Base-by-base conservation (phyloP, 768 basidiomycete genomes). In the Termitomyces sp. region DNA sequence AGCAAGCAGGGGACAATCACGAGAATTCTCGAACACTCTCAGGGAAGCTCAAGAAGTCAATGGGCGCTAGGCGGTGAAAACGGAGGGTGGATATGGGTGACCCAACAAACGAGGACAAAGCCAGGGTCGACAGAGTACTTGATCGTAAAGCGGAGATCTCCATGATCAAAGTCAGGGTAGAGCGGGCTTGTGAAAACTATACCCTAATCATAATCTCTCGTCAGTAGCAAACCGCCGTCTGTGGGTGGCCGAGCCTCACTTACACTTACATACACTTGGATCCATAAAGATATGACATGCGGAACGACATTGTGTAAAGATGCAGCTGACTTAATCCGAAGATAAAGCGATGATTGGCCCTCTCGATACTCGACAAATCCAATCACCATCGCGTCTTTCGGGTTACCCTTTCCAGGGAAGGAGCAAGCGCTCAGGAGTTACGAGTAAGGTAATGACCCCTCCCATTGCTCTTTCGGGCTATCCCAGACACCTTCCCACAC, bases 331-430 rank as follows among this genome's bases (percentile, higher is more conserved):
- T 32, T 7, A 1, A 4, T 7, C 45, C 26, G 51, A 48, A 45
- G 42, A 53, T 47, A 48, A 37, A 57, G 56, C 56, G 51, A 53
- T 42, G 37, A 57, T 30, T 30, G 30, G 45, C 28, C 45, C n/a
- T n/a, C n/a, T n/a, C 12, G 11, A 28, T 26, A 5, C 26, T 26
- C 26, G 45, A 38, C 17, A 8, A 8, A 38, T 38, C 17, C 19
- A 41, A 10, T 34, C 30, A 32, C 30, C n/a, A n/a, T 2, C 30
- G 7, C 28, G 28, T 2, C 34, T 34, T 34, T 34, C 34, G 34
- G 34, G 3, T 34, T 2, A 34, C 40, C 40, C 19, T 41, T 21
- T n/a, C 12, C 11, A 42, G 41, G 21, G 12, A 42, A 42, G 10
- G 0, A 5, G 41, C 5, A 12, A 5, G 28, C 28, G 28, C 28